Conservation (phyloP, 768 basidiomycete species). For the Mycena kentingensis region DNA sequence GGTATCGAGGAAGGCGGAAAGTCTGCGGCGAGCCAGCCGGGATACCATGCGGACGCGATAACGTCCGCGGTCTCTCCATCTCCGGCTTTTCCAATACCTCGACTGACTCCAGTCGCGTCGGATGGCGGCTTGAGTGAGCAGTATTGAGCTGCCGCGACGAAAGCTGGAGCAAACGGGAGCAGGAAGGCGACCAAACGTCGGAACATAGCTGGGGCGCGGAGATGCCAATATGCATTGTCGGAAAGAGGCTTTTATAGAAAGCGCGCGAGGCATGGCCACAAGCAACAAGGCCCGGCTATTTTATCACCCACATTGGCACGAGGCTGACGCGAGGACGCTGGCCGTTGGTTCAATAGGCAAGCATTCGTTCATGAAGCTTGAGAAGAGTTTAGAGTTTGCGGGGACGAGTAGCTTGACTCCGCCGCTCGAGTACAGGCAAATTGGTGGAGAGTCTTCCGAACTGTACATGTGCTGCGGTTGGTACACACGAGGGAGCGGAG, state of each 20-base stretch:
- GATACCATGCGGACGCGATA: slow-evolving; percentile 46
- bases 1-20: slow-evolving; percentile 46
- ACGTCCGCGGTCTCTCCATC: slow-evolving; percentile 16
- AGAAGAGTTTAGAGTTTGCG: no score
- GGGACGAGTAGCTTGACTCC: no score
- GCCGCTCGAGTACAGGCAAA: no score
- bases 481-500: no score
- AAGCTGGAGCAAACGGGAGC: background rate
- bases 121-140: background rate
- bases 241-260: background rate
- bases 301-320: background rate
- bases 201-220: background rate
- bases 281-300: slow-evolving; percentile 1
- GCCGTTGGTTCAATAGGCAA: background rate
- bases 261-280: background rate
- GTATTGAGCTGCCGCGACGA: background rate
- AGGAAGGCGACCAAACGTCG: background rate
- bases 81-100: background rate
- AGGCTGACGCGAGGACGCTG: background rate
- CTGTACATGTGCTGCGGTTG: no score
- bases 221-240: background rate
- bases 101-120: background rate
- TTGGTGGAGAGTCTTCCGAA: no score
- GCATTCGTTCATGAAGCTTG: background rate
- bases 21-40: slow-evolving; percentile 45